Evolutionary conservation across 2,329 filamentous ascomycete species (phyloP).

Genomic region (Thielaviopsis musarum): DNA sequence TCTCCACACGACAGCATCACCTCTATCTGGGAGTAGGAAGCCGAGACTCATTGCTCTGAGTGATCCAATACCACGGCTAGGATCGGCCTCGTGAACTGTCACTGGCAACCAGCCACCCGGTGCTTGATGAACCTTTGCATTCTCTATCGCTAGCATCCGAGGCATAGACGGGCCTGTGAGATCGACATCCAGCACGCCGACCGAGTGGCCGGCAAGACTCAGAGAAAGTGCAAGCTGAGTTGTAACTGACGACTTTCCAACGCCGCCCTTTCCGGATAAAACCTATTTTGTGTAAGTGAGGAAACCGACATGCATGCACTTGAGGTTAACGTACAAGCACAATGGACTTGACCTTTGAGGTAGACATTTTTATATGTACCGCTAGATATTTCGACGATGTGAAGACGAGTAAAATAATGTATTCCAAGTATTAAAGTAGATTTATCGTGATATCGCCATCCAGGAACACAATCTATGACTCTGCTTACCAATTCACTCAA

Average conservation of each 20-base stretch:
- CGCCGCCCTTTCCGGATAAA: slow-evolving; percentile 92
- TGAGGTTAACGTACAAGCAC: slow-evolving; percentile 40
- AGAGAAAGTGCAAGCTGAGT: slow-evolving; percentile 88
- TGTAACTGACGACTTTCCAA: slow-evolving; percentile 95
- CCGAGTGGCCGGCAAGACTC: slow-evolving; percentile 67
- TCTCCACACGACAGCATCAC: slow-evolving; percentile 91
- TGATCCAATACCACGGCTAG: slow-evolving; percentile 36
- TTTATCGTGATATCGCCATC: not conserved
- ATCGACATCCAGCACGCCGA: slow-evolving; percentile 91
- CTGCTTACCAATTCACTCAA: slow-evolving; percentile 7
- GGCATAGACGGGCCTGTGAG: slow-evolving; percentile 93
- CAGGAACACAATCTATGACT: not conserved
- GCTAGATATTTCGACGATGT: not conserved
- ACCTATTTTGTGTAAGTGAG: slow-evolving; percentile 28
- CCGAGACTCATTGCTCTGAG: slow-evolving; percentile 83
- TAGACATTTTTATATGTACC: slow-evolving; percentile 10
- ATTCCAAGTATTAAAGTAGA: not conserved
- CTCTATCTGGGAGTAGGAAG: slow-evolving; percentile 67
- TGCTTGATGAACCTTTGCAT: slow-evolving; percentile 76
- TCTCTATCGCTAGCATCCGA: slow-evolving; percentile 80
- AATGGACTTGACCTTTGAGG: slow-evolving; percentile 52
- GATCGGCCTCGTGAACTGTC: slow-evolving; percentile 50
- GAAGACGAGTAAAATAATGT: not conserved
- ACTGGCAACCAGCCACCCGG: slow-evolving; percentile 89
- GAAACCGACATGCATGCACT: not conserved